phyloP scores from a whole-genome alignment of 2,329 filamentous ascomycete genomes.

The Cryphonectria carpinicola region DNA sequence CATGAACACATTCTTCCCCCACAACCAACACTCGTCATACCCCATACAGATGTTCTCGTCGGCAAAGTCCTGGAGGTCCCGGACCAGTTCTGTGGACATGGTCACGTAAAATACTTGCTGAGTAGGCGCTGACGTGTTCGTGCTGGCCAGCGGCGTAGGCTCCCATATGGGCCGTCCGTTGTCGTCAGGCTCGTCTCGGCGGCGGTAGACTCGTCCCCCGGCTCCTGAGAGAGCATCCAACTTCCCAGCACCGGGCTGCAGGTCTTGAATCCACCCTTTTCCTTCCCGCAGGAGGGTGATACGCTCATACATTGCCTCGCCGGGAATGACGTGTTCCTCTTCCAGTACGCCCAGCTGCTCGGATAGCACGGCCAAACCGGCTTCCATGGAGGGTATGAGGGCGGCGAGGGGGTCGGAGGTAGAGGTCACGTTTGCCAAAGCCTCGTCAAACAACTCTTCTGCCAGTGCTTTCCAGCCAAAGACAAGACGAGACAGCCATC shows the following conservation, averaged over 20 bases:
- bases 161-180: neutral
- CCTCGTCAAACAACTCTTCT: neutral
- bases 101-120: neutral
- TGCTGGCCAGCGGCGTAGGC: neutral
- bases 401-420: neutral
- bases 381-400: neutral
- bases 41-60: neutral
- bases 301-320: neutral
- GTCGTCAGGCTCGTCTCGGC: neutral
- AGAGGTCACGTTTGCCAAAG: neutral
- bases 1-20: too few relatives aligned
- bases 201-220: neutral
- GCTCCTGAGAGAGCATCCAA: neutral
- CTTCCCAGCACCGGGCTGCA: neutral
- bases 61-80: neutral
- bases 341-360: neutral
- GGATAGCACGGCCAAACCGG: neutral
- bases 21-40: neutral
- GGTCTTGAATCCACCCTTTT: neutral
- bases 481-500: neutral
- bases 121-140: neutral
- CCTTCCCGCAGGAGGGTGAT: neutral
- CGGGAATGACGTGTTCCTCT: neutral
- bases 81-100: neutral
- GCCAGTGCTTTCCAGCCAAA: neutral